These are phyloP conservation scores for Xylariaceae sp. DNA, from an alignment of 2,329 filamentous ascomycete species.

Conservation along the genomic window DNA sequence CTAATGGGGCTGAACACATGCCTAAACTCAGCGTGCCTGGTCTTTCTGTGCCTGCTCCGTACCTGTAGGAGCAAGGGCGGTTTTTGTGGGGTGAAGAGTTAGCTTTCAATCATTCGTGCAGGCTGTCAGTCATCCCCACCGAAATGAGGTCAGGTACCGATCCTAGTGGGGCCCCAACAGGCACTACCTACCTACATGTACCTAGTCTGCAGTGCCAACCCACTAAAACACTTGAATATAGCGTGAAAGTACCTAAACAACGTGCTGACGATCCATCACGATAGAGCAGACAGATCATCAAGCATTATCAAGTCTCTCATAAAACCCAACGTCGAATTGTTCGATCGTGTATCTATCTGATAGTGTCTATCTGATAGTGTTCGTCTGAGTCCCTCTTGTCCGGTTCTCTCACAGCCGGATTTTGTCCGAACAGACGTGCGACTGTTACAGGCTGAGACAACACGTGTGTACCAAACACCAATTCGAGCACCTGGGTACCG, in stretches of 20 bases:
- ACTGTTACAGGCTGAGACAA: neutral
- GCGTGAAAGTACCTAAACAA: too few relatives aligned
- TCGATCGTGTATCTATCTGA: too few relatives aligned
- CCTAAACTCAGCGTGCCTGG: neutral
- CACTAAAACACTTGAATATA: neutral
- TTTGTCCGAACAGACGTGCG: constrained; percentile 5
- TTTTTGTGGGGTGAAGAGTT: neutral
- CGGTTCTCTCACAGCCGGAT: neutral
- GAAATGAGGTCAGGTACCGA: constrained; percentile 22
- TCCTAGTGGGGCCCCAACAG: constrained; percentile 8
- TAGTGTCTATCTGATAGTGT: too few relatives aligned
- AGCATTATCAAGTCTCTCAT: too few relatives aligned
- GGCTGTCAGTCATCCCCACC: constrained; percentile 4
- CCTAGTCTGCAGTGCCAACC: neutral
- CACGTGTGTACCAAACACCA: constrained; percentile 3
- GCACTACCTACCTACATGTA: neutral
- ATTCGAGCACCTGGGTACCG: too few relatives aligned
- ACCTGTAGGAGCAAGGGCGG: neutral
- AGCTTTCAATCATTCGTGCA: neutral
- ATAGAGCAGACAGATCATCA: too few relatives aligned
- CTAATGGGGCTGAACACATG: constrained; percentile 1
- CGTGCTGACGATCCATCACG: too few relatives aligned
- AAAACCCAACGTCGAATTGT: too few relatives aligned
- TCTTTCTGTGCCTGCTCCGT: neutral
- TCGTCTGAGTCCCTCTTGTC: too few relatives aligned